Conservation (phyloP, 441 rosid species). For the Adansonia rubrostipa region DNA sequence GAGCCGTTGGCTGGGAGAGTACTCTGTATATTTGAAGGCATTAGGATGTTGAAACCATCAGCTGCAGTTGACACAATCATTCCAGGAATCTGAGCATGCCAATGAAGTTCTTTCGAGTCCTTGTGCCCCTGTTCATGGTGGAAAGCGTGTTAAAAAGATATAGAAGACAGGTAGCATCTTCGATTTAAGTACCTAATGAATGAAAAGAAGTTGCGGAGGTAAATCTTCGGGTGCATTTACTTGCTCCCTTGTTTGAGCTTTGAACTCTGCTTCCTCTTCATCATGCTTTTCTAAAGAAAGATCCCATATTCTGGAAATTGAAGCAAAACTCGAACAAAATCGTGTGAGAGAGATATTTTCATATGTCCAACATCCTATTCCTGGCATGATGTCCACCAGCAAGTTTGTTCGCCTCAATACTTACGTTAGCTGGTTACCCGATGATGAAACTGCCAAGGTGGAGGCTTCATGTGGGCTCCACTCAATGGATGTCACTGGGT, state of each 20-base stretch:
- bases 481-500: conserved; percentile 83
- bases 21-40: conserved; percentile 88
- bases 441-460: conserved; percentile 76
- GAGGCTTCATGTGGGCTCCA: conserved; percentile 96
- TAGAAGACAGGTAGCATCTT: not conserved
- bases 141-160: not conserved
- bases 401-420: conserved; percentile 25
- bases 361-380: not conserved
- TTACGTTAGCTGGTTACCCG: conserved; percentile 88
- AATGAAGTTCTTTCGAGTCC: conserved; percentile 86
- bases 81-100: conserved; percentile 91
- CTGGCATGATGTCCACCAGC: not conserved
- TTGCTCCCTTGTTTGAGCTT: conserved; percentile 75
- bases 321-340: not conserved
- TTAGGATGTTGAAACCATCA: conserved; percentile 84
- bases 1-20: conserved; percentile 69
- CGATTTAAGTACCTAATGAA: conserved; percentile 68
- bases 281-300: conserved; percentile 89
- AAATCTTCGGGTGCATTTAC: conserved; percentile 83
- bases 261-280: conserved; percentile 94
- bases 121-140: conserved; percentile 74
- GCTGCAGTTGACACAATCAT: conserved; percentile 83
- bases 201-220: conserved; percentile 95
- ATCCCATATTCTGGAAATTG: conserved; percentile 80
- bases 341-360: not conserved